A percentile compares a stretch with the other conserved stretches of the same genome.
These are phyloP conservation scores for Meira nashicola DNA, from an alignment of 1,284 basidiomycete genomes.

Conservation along the genomic window DNA sequence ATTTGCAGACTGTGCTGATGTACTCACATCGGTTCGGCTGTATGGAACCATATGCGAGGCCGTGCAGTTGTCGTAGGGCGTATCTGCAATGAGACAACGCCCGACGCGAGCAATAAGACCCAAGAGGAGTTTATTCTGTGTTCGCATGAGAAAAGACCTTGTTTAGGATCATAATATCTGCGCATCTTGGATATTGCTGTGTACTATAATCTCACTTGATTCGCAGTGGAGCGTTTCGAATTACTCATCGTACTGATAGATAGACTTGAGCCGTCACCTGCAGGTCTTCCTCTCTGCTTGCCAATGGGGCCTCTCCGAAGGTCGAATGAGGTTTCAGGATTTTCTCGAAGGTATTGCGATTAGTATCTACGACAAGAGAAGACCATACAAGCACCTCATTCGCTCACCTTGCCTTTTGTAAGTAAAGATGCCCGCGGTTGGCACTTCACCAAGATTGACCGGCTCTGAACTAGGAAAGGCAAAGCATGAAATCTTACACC, in stretches of 20 bases:
- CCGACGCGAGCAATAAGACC: neutral
- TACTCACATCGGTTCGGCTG: slow-evolving; percentile 5
- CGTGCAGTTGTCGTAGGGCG: neutral
- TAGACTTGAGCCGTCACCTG: neutral
- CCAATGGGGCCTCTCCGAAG: slow-evolving; percentile 1
- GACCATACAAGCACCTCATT: too few relatives aligned
- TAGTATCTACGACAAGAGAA: too few relatives aligned
- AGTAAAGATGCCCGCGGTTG: too few relatives aligned
- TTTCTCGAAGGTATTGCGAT: too few relatives aligned
- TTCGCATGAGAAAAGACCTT: neutral
- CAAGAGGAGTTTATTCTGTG: neutral
- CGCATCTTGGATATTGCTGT: too few relatives aligned
- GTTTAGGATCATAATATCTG: neutral
- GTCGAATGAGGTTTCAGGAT: too few relatives aligned
- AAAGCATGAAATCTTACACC: too few relatives aligned
- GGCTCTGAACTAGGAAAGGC: too few relatives aligned
- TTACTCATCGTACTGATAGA: neutral
- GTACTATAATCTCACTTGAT: neutral
- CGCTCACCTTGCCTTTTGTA: too few relatives aligned
- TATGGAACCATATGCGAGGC: slow-evolving; percentile 1
- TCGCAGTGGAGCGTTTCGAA: neutral
- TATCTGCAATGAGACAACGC: neutral
- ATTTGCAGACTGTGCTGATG: too few relatives aligned
- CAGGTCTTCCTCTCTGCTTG: slow-evolving; percentile 4
- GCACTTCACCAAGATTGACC: too few relatives aligned